Evolutionary conservation across 2,329 filamentous ascomycete genomes (phyloP), one percentile per base, ranked within the genome.

Genomic region (Xenoacremonium recifei): DNA sequence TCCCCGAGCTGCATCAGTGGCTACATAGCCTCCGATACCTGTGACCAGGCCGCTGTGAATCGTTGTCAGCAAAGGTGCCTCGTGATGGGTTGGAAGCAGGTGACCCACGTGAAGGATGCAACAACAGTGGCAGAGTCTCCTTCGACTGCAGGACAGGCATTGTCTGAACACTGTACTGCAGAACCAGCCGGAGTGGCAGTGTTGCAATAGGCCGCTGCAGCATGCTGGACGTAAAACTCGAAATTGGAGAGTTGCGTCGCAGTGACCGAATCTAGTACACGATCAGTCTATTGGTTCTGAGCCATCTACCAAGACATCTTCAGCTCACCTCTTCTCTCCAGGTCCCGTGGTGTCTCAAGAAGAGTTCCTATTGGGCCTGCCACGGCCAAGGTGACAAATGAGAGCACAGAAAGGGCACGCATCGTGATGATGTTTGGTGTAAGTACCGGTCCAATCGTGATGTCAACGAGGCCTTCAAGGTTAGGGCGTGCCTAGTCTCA

Each of bases 171-270:
- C 27, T 57, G 59, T 16, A 81, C 51, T 13, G 49, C 34, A 7
- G 66, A 50, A 21, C 73, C 73, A 2, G 64, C 50, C 2, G 60
- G 29, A 10, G 54, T 61, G 3, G 69, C 57, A 38, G 59, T 67
- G 60, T 80, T 80, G 66, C 78, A 82, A 60, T 79, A 79, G 3
- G 71, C 65, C 4, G 76, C 73, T 2, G 64, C 70, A 4, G 76
- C 62, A 50, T 77, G 77, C 58, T 81, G 70, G 21, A 69, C 65
- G 50, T 70, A 80, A 54, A 74, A 72, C 37, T 67, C 54, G 47
- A 80, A 63, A 42, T 64, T 65, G 44, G 51, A 48, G 12, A 73
- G 55, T 21, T 72, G 57, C 9, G 55, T 44, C 3, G 49, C 25
- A 6, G 63, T 62, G 36, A 69, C 54, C 4, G 45, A 31, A 16